Base-by-base conservation (phyloP, 139 green algal genomes). In the Volvox africanus region DNA sequence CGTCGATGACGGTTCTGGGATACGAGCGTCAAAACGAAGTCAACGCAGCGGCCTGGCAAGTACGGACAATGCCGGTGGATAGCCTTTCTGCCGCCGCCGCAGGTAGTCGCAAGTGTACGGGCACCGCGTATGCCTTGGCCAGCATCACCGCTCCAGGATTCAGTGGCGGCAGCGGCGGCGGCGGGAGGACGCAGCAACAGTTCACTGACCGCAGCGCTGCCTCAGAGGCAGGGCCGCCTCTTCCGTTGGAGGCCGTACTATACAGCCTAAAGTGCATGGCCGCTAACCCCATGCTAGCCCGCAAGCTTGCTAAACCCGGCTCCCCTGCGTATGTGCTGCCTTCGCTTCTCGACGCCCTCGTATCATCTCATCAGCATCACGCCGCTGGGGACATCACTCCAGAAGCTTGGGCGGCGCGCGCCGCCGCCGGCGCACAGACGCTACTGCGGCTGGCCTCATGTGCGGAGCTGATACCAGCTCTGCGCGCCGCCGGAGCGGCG, bases 391-490 rank as follows among this genome's bases (percentile, higher is more conserved):
- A 19, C 68, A 20, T 89, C 24, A 14, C 18, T n/a, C n/a, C 17
- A 21, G 75, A 22, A n/a, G 73, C 21, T 12, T 65, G 50, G 73
- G 2, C 80, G 12, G 73, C 55, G 20, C 73, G 73, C 55, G 86
- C 55, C 55, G 21, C 37, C 26, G 50, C 50, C 18, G 75, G 37
- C 21, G 55, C 73, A 1, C 73, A 77, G 32, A 55, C 86, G n/a
- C 73, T 90, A 76, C 86, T 85, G 73, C 86, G 75, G 17, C 50
- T 90, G 73, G 86, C 86, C 19, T 73, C 16, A 9, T 61, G 13
- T 21, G 26, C 26, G 1, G 55, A 85, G 55, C 2, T 77, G 55
- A 30, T n/a, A 24, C 68, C 73, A 5, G 32, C 19, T 71, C 86
- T 90, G 73, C 50, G n/a, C 17, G 32, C 6, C 73, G 75, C 75